A percentile compares a stretch with the other conserved stretches of the same genome.
Evolutionary conservation across 2,329 filamentous ascomycete genomes (phyloP).

Genomic region (Colletotrichum sp.): DNA sequence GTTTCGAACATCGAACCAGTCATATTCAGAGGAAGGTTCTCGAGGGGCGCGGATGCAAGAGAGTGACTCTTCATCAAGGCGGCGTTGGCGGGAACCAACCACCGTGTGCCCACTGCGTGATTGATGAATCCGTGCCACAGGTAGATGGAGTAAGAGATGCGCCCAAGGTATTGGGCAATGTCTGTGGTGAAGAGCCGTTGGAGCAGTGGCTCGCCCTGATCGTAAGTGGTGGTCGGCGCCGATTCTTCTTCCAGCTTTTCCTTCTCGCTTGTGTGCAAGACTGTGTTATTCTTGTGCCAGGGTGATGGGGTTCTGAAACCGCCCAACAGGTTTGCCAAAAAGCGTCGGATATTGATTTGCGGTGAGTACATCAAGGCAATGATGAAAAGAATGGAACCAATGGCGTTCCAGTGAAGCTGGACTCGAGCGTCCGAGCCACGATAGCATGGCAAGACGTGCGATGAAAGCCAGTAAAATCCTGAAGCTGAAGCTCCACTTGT

Average conservation of each 20-base stretch:
- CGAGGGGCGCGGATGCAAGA: background rate
- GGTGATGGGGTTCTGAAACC: background rate
- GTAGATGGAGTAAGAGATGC: slow-evolving; percentile 65
- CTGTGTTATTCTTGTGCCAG: background rate
- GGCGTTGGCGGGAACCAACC: background rate
- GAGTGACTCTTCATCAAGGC: background rate
- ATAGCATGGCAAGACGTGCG: background rate
- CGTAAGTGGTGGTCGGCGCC: slow-evolving; percentile 56
- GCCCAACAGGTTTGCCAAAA: background rate
- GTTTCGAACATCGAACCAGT: background rate
- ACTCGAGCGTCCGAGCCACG: background rate
- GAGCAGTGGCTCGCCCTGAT: slow-evolving; percentile 48
- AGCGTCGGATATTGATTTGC: slow-evolving; percentile 30
- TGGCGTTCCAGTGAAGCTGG: slow-evolving; percentile 27
- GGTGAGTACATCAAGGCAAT: slow-evolving; percentile 25
- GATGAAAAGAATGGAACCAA: slow-evolving; percentile 19
- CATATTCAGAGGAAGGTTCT: background rate
- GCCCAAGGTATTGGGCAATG: slow-evolving; percentile 62
- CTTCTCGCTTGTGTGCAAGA: slow-evolving; percentile 33
- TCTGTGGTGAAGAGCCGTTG: slow-evolving; percentile 53
- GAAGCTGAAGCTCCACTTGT: background rate
- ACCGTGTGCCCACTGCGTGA: slow-evolving; percentile 48
- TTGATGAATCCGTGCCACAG: slow-evolving; percentile 63
- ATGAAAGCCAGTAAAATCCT: background rate
- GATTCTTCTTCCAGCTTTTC: slow-evolving; percentile 38